Evolutionary conservation across 2,329 filamentous ascomycete genomes (phyloP).

Genomic region (Arachnomyces sp.): DNA sequence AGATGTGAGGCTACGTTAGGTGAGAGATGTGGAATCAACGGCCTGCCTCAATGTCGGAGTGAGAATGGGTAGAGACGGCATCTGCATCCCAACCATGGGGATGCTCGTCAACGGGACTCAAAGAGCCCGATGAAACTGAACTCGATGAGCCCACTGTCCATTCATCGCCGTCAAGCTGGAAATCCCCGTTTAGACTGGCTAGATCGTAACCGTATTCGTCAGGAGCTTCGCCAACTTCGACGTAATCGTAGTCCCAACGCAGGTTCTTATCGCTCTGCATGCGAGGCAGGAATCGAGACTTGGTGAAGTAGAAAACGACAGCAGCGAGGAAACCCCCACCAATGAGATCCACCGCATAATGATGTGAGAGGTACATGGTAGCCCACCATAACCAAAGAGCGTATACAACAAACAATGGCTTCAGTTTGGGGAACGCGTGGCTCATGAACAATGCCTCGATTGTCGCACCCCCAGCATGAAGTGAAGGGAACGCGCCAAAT

Average conservation of each 20-base stretch:
- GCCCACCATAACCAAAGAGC: slow-evolving; percentile 96
- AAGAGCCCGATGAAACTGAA: slow-evolving; percentile 58
- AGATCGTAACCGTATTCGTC: slow-evolving; percentile 48
- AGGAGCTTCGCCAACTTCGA: slow-evolving; percentile 67
- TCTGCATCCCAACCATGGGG: slow-evolving; percentile 38
- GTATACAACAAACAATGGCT: slow-evolving; percentile 73
- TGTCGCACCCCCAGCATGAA: slow-evolving; percentile 84
- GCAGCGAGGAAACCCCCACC: slow-evolving; percentile 73
- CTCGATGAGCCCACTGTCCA: slow-evolving; percentile 86
- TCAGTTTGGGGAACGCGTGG: slow-evolving; percentile 78
- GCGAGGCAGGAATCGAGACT: slow-evolving; percentile 71
- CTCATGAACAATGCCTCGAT: slow-evolving; percentile 89
- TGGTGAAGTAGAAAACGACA: slow-evolving; percentile 73
- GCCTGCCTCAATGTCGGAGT: slow-evolving; percentile 33
- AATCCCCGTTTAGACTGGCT: slow-evolving; percentile 49
- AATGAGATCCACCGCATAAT: slow-evolving; percentile 91
- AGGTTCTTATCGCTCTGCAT: slow-evolving; percentile 77
- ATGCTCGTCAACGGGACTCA: slow-evolving; percentile 56
- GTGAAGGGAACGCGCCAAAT: slow-evolving; percentile 88
- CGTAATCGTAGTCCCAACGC: slow-evolving; percentile 92
- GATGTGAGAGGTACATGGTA: slow-evolving; percentile 95
- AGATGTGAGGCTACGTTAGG: slow-evolving; percentile 1
- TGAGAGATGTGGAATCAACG: slow-evolving; percentile 19
- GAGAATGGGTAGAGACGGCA: slow-evolving; percentile 28
- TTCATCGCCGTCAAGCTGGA: slow-evolving; percentile 67